phyloP scores from a whole-genome alignment of 1,284 basidiomycete species.

The Porogramme epimiltina region DNA sequence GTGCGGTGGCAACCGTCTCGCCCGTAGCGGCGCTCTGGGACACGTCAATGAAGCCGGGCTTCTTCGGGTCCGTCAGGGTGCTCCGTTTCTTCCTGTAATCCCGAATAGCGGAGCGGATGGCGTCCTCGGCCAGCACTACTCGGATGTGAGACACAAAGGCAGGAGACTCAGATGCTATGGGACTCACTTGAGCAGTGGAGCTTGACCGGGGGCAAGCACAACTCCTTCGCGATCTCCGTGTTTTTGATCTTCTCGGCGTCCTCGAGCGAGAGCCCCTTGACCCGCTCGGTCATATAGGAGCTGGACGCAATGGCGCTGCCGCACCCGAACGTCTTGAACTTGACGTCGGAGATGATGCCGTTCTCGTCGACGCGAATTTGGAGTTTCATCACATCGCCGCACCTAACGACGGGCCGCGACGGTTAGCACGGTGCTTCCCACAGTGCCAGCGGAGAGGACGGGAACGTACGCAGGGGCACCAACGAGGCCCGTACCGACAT shows the following conservation, averaged over 20 bases:
- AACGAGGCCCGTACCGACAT: constrained; percentile 97
- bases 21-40: constrained; percentile 68
- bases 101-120: constrained; percentile 93
- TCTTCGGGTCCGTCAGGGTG: constrained; percentile 50
- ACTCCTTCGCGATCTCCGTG: constrained; percentile 98
- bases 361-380: constrained; percentile 97
- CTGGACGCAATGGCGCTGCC: constrained; percentile 97
- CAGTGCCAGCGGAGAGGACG: constrained; percentile 2
- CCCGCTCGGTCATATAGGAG: constrained; percentile 97
- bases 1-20: constrained; percentile 65
- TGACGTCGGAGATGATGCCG: constrained; percentile 96
- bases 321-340: constrained; percentile 98
- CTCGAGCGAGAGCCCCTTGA: constrained; percentile 93
- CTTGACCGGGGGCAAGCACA: constrained; percentile 96
- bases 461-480: constrained; percentile 93
- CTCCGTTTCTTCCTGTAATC: constrained; percentile 86
- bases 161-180: constrained; percentile 21
- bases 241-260: constrained; percentile 97
- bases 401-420: constrained; percentile 44
- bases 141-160: constrained; percentile 1
- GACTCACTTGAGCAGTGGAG: constrained; percentile 83
- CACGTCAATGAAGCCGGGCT: constrained; percentile 76
- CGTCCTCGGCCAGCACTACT: constrained; percentile 95
- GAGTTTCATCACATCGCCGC: constrained; percentile 97
- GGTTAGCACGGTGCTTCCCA: constrained; percentile 16